A percentile compares a stretch with the other conserved stretches of the same genome.
Conservation (phyloP, 768 basidiomycete species). For the Fomitopsis serialis region DNA sequence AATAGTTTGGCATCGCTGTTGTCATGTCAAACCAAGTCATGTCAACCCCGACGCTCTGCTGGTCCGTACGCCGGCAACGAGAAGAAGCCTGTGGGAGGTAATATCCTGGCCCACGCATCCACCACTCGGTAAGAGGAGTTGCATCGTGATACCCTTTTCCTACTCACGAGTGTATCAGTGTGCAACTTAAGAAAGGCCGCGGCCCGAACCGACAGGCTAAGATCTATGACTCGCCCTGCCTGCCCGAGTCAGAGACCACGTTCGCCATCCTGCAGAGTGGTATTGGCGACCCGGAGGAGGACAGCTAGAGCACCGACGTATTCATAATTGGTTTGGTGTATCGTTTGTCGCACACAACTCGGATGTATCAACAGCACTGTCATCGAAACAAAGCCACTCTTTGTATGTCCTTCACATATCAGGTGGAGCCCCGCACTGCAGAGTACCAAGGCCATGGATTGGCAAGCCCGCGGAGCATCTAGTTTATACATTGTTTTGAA, state of each 20-base stretch:
- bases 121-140: conserved; percentile 69
- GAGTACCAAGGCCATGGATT: too few species aligned
- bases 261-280: conserved; percentile 92
- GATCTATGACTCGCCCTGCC: conserved; percentile 96
- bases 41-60: conserved; percentile 94
- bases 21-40: conserved; percentile 98
- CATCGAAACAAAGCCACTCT: too few species aligned
- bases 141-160: not conserved
- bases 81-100: conserved; percentile 98
- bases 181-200: conserved; percentile 89
- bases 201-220: conserved; percentile 92
- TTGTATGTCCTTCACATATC: too few species aligned
- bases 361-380: too few species aligned
- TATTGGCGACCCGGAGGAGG: conserved; percentile 93
- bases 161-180: conserved; percentile 31
- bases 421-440: too few species aligned
- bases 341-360: too few species aligned
- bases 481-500: not conserved
- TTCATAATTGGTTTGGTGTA: too few species aligned
- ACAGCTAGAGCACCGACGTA: conserved; percentile 27
- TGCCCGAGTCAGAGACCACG: conserved; percentile 93
- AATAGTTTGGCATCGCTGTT: conserved; percentile 93
- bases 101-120: conserved; percentile 98
- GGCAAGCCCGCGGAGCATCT: not conserved
- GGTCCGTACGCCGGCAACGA: conserved; percentile 85